phyloP scores from a whole-genome alignment of 306 rosid species.

The Potentilla sterilis region DNA sequence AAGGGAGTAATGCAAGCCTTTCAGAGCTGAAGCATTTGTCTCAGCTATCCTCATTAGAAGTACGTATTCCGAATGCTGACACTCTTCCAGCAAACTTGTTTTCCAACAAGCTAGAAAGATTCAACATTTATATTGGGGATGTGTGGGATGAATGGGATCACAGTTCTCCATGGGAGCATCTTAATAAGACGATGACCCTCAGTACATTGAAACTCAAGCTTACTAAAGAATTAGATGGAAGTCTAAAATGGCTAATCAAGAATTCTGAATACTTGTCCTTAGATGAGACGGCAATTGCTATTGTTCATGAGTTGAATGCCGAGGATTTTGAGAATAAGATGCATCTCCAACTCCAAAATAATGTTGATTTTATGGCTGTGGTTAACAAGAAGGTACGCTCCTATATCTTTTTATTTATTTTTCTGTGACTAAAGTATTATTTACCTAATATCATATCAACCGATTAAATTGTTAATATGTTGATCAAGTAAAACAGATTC shows the following conservation, averaged over 20 bases:
- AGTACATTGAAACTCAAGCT: slow-evolving; percentile 30
- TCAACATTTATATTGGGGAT: slow-evolving; percentile 36
- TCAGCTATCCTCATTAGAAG: slow-evolving; percentile 23
- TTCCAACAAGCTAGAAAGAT: slow-evolving; percentile 20
- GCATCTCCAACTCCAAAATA: slow-evolving; percentile 36
- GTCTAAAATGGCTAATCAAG: slow-evolving; percentile 29
- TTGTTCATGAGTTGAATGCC: slow-evolving; percentile 18
- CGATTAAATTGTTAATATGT: too few relatives aligned
- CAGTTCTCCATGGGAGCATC: background rate
- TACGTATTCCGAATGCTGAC: slow-evolving; percentile 21
- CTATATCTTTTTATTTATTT: background rate
- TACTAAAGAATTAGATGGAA: slow-evolving; percentile 20
- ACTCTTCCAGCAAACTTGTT: slow-evolving; percentile 23
- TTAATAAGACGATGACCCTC: too few relatives aligned
- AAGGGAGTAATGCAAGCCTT: slow-evolving; percentile 16
- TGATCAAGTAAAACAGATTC: too few relatives aligned
- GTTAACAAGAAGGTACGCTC: background rate
- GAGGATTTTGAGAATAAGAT: slow-evolving; percentile 39
- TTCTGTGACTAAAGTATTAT: background rate
- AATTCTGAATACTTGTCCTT: slow-evolving; percentile 40
- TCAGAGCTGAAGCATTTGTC: slow-evolving; percentile 31
- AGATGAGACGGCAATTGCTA: slow-evolving; percentile 31
- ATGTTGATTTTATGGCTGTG: slow-evolving; percentile 13
- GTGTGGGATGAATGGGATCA: background rate
- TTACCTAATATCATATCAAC: too few relatives aligned